Evolutionary conservation across 805 yeast species (phyloP), one percentile per base, ranked within the genome.

Genomic region (Candida cerambycidarum): DNA sequence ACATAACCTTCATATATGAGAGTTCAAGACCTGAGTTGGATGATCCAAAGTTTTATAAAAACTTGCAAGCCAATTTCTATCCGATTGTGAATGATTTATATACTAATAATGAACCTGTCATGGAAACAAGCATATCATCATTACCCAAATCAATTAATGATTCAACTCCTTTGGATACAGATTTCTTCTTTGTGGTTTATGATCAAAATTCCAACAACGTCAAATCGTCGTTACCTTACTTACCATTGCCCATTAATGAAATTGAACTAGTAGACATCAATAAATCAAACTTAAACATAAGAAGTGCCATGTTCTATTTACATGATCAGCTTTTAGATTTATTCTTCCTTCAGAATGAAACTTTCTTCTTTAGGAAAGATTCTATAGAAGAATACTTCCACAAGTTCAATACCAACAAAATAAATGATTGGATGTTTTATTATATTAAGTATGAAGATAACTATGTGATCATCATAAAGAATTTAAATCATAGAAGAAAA

Each of bases 371-470:
- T 14, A 44, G 43, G 0, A 42, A 46, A 3, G 48, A 51, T 30
- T 36, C 48, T 5, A 48, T 60, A 34, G 48, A 55, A 16, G 75
- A 70, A 48, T 67, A 59, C 48, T 62, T 69, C 37, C 73, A 70
- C 51, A 70, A 70, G 44, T 69, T 68, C 48, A 64, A 63, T 31
- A 59, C 62, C 45, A 63, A 62, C 42, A 63, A 59, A 40, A 46
- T 45, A 23, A 68, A 60, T 43, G 72, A 67, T 53, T 69, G 75
- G 75, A 62, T 69, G 63, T 62, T 70, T 45, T 70, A 70, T 50
- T 63, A 61, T 43, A 52, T 68, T 33, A 57, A 57, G 31, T 53
- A 59, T 41, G 54, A 58, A 19, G 51, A 51, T 3, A 63, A 61
- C 42, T 57, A 53, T 42, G 62, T 69, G 32, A 57, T 67, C 13